A percentile compares a stretch with the other conserved stretches of the same genome.
These are phyloP conservation scores for Yamadazyma spencermartinsiae DNA, from an alignment of 1,139 yeast genomes.

Conservation along the genomic window DNA sequence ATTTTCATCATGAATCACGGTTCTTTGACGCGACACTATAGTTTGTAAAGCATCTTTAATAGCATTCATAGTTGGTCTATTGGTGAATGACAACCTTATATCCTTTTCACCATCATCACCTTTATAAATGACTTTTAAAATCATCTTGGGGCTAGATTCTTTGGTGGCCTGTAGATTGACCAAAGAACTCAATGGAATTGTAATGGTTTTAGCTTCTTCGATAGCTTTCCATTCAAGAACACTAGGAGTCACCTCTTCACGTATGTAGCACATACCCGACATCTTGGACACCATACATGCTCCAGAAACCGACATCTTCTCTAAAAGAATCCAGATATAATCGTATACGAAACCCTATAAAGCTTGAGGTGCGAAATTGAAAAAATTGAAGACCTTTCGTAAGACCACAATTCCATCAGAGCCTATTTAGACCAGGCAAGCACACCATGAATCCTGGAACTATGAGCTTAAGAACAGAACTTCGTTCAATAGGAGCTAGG, in stretches of 20 bases:
- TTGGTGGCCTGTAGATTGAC: constrained; percentile 75
- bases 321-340: too few relatives aligned
- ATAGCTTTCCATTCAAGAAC: constrained; percentile 71
- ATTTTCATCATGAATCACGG: constrained; percentile 37
- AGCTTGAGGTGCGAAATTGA: too few relatives aligned
- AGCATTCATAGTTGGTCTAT: constrained; percentile 73
- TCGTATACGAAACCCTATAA: too few relatives aligned
- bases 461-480: too few relatives aligned
- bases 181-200: constrained; percentile 53
- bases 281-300: constrained; percentile 69
- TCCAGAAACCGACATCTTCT: constrained; percentile 44
- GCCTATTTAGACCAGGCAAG: too few relatives aligned
- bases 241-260: constrained; percentile 68
- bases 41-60: constrained; percentile 71
- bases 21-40: constrained; percentile 66
- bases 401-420: too few relatives aligned
- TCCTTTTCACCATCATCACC: constrained; percentile 36
- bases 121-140: constrained; percentile 57
- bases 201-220: constrained; percentile 51
- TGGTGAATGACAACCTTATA: constrained; percentile 62
- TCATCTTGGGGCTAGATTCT: constrained; percentile 67
- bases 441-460: too few relatives aligned
- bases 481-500: too few relatives aligned
- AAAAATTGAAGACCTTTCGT: too few relatives aligned
- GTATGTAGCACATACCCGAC: constrained; percentile 64